phyloP scores from a whole-genome alignment of 306 rosid species.

The Erythrophleum fordii region DNA sequence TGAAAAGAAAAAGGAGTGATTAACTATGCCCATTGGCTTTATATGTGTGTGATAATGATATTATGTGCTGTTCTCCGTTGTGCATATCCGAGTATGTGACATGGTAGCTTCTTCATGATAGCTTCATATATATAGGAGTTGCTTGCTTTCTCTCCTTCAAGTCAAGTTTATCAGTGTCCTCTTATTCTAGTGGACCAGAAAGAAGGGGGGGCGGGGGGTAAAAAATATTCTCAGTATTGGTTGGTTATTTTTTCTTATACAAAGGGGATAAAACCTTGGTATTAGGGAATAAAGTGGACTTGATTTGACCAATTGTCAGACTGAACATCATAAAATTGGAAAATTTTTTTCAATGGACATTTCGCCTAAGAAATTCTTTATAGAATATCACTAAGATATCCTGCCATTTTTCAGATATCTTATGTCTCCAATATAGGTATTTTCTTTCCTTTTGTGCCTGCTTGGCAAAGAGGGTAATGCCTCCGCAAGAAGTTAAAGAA shows the following conservation, averaged over 20 bases:
- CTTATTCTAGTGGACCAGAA: background rate
- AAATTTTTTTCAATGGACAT: too few species aligned
- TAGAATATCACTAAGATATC: background rate
- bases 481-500: too few species aligned
- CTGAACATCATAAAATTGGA: background rate
- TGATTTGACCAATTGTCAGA: background rate
- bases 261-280: background rate
- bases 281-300: background rate
- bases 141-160: background rate
- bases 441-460: background rate
- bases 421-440: background rate
- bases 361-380: background rate
- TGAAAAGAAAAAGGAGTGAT: background rate
- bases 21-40: background rate
- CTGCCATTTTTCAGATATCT: background rate
- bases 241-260: background rate
- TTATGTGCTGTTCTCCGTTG: background rate
- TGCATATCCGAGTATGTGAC: background rate
- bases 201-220: too few species aligned
- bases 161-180: background rate
- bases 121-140: too few species aligned
- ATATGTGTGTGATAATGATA: background rate
- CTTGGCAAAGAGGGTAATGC: background rate
- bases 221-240: background rate
- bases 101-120: background rate